phyloP scores from a whole-genome alignment of 305 asterid species.

The Ajuga reptans region DNA sequence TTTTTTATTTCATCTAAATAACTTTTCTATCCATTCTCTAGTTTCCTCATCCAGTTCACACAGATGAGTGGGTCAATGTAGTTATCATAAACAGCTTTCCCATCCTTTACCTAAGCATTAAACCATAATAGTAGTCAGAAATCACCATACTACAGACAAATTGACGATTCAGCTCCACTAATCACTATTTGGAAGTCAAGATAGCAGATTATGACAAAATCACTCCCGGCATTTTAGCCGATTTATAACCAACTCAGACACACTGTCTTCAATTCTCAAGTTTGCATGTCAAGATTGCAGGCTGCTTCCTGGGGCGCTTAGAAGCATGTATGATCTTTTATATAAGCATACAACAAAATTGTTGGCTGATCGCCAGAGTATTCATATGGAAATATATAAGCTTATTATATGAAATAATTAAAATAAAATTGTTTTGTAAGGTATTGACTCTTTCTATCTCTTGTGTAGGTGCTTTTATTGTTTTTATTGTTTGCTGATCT shows the following conservation, averaged over 20 bases:
- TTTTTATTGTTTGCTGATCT: slow-evolving; percentile 61
- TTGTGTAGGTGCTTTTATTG: slow-evolving; percentile 57
- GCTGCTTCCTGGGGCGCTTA: not conserved
- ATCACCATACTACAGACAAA: not conserved
- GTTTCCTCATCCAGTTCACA: not conserved
- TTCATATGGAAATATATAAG: not conserved
- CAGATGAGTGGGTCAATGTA: not conserved
- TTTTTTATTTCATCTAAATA: not conserved
- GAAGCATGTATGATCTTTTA: slow-evolving; percentile 3
- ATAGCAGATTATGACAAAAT: not conserved
- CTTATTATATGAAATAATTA: not conserved
- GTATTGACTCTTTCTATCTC: not conserved
- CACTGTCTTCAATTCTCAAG: not conserved
- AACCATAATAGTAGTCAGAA: not conserved
- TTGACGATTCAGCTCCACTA: not conserved
- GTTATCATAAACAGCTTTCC: too few species aligned
- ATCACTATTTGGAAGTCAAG: not conserved
- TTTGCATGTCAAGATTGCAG: not conserved
- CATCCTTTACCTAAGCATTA: too few species aligned
- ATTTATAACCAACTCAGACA: not conserved
- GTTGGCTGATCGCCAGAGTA: not conserved
- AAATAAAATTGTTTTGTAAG: not conserved
- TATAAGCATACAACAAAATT: not conserved
- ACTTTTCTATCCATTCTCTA: not conserved
- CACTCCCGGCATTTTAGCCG: not conserved